Conservation (phyloP, 1,139 yeast genomes). For the Zygosaccharomyces sapae region DNA sequence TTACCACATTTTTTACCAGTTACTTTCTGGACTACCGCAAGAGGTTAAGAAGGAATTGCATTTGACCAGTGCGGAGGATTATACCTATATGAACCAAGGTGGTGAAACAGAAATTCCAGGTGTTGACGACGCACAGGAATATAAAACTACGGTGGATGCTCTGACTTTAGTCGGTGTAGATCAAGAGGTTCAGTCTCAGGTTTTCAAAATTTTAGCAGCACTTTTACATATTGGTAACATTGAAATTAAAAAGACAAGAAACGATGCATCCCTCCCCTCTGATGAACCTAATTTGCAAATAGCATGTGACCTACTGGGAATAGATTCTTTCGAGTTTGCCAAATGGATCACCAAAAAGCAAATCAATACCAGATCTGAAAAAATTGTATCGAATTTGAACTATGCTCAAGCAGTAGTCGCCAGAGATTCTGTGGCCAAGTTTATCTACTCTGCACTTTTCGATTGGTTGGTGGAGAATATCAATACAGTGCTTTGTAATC, state of each 20-base stretch:
- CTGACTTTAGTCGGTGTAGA: constrained; percentile 73
- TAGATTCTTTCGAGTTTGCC: constrained; percentile 68
- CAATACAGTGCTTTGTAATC: constrained; percentile 75
- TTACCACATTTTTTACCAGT: constrained; percentile 91
- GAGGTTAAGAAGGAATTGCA: constrained; percentile 57
- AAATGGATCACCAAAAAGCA: constrained; percentile 95
- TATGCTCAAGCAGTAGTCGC: constrained; percentile 87
- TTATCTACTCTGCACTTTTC: constrained; percentile 84
- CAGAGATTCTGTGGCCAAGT: constrained; percentile 93
- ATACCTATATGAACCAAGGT: constrained; percentile 85
- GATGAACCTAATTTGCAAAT: constrained; percentile 82
- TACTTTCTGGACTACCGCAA: constrained; percentile 69
- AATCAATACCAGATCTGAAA: constrained; percentile 87
- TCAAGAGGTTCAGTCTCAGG: constrained; percentile 54
- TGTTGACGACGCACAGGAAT: constrained; percentile 79
- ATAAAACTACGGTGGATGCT: constrained; percentile 68
- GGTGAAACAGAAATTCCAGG: constrained; percentile 69
- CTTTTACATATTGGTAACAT: constrained; percentile 91
- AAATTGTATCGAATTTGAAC: constrained; percentile 77
- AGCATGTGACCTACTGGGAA: constrained; percentile 82
- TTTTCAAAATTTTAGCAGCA: constrained; percentile 81
- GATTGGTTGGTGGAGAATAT: constrained; percentile 92
- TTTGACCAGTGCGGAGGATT: constrained; percentile 63
- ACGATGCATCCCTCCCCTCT: constrained; percentile 73
- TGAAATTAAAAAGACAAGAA: constrained; percentile 79